These are phyloP conservation scores for Tieghemostelium lacteum DNA, from an alignment of 78 protist species.

Conservation along the genomic window DNA sequence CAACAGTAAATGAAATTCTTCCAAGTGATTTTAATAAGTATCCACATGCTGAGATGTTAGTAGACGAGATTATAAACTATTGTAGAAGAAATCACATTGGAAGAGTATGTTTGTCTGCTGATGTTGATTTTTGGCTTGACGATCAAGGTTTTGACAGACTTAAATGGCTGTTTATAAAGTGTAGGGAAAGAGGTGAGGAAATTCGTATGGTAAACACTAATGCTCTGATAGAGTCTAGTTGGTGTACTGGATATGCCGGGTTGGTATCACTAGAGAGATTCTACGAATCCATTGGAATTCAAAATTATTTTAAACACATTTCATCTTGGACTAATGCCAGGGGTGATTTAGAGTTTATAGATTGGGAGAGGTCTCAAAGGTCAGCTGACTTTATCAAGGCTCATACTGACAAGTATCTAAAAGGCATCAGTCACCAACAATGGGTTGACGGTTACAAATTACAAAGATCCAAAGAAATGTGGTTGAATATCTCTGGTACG, in stretches of 20 bases:
- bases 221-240: conserved; percentile 30
- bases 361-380: conserved; percentile 49
- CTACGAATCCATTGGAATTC: conserved; percentile 37
- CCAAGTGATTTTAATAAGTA: conserved; percentile 61
- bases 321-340: conserved; percentile 67
- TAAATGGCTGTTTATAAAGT: conserved; percentile 61
- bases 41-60: conserved; percentile 54
- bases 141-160: conserved; percentile 51
- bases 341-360: conserved; percentile 39
- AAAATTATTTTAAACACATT: conserved; percentile 1
- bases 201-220: conserved; percentile 58
- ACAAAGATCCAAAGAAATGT: conserved; percentile 54
- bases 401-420: conserved; percentile 34
- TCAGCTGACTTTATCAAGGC: conserved; percentile 71
- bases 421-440: conserved; percentile 42
- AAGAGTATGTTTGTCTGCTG: conserved; percentile 42
- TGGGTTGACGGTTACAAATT: conserved; percentile 66
- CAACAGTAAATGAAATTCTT: conserved; percentile 63
- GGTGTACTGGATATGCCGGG: conserved; percentile 58
- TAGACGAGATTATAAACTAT: conserved; percentile 63
- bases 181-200: conserved; percentile 24
- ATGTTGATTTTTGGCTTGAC: conserved; percentile 74
- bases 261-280: conserved; percentile 4
- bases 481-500: conserved; percentile 65
- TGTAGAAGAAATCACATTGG: conserved; percentile 68